Percentiles rank a stretch among this genome's conserved stretches.
Evolutionary conservation across 2,329 filamentous ascomycete genomes (phyloP).

Genomic region (Incumbomyces delicatus): DNA sequence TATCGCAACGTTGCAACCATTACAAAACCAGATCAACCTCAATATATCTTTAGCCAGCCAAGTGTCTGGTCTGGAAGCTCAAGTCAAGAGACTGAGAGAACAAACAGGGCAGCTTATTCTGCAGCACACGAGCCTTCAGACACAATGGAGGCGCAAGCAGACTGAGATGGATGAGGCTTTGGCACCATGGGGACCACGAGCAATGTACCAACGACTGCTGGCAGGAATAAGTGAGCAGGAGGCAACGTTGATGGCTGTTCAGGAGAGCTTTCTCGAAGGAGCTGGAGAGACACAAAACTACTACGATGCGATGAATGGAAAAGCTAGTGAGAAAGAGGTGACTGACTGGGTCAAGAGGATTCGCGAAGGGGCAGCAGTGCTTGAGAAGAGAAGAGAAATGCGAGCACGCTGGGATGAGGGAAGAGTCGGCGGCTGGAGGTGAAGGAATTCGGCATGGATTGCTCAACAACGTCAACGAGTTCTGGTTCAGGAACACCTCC

Average conservation of each 20-base stretch:
- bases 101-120: conserved; percentile 72
- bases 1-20: conserved; percentile 51
- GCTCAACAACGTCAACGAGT: background rate
- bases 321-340: conserved; percentile 70
- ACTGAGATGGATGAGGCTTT: conserved; percentile 78
- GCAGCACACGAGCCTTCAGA: conserved; percentile 73
- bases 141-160: conserved; percentile 86
- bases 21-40: conserved; percentile 56
- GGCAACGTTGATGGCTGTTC: conserved; percentile 65
- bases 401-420: conserved; percentile 95
- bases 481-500: background rate
- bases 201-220: conserved; percentile 71
- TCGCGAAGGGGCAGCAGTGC: conserved; percentile 66
- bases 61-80: conserved; percentile 34
- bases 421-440: conserved; percentile 87
- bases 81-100: conserved; percentile 47
- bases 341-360: conserved; percentile 76
- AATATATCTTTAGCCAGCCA: conserved; percentile 60
- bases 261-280: conserved; percentile 83
- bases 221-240: conserved; percentile 77
- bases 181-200: conserved; percentile 73
- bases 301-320: conserved; percentile 33
- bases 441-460: conserved; percentile 23
- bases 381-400: conserved; percentile 72
- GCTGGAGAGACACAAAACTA: conserved; percentile 28